Base-by-base conservation (phyloP, 768 basidiomycete species). In the Auricularia sp. region DNA sequence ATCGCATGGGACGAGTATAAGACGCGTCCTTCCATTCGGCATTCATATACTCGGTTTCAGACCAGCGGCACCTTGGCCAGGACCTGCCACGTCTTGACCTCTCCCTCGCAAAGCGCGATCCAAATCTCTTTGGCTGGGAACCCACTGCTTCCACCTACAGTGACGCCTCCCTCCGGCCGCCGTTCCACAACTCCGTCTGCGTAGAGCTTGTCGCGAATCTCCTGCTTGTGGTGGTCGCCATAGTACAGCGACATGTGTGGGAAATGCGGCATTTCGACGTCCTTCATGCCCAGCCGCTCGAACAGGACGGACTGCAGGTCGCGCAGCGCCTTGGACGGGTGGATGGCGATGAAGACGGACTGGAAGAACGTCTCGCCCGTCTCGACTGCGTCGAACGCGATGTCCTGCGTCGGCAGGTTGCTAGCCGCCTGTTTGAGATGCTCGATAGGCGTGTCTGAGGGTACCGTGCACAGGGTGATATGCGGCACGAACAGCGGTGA, bases 221-320 rank as follows among this genome's bases (percentile, higher is more conserved):
- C 77, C 3, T 80, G 80, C 67, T 91, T 89, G n/a, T 79, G 78
- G 65, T 91, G 84, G 34, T 77, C 78, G 66, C 91, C 85, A 71
- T 92, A 92, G 70, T 82, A 86, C 65, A 92, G 69, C 42, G 90
- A 92, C 67, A 90, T 67, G 72, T 92, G 90, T 6, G 89, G 87
- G 67, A 83, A 88, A 42, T 77, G 73, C 0, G 88, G 87, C 1
- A 87, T 84, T 29, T 80, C 75, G 7, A 33, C 34, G 29, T 44
- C 16, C 3, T 72, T 71, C 29, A 80, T 71, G 4, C 70, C 70
- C n/a, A 81, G 68, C 29, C 70, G 68, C 4, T 70, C 69, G 64
- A 82, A 78, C 35, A 90, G 75, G 36, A 77, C 69, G 36, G 68
- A 72, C 68, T 87, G 87, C 37, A 92, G 73, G 21, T 70, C 70